Percentiles rank a stretch among this genome's conserved stretches.
These are phyloP conservation scores for Vitis cinerea DNA, from an alignment of 164 flowering plant species.

Conservation along the genomic window DNA sequence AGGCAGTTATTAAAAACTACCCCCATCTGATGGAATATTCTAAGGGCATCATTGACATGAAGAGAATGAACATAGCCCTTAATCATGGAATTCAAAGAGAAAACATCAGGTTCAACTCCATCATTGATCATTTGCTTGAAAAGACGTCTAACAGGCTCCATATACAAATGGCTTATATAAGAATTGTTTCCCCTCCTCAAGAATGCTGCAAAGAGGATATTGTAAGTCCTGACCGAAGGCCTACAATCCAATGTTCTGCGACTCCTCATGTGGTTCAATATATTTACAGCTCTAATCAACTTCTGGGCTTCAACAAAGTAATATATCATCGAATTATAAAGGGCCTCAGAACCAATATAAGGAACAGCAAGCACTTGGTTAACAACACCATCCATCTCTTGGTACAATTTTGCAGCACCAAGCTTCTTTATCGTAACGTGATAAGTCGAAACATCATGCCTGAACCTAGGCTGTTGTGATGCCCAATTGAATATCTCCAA, in stretches of 20 bases:
- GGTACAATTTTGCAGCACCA: conserved; percentile 63
- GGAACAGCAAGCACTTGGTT: conserved; percentile 73
- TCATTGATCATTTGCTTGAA: conserved; percentile 84
- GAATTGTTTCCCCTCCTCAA: conserved; percentile 69
- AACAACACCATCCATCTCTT: conserved; percentile 75
- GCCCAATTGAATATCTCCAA: conserved; percentile 86
- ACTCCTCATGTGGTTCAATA: conserved; percentile 74
- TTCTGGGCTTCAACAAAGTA: conserved; percentile 66
- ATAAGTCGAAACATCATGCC: conserved; percentile 56
- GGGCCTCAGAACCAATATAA: conserved; percentile 53
- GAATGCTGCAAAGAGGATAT: conserved; percentile 66
- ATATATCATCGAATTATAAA: conserved; percentile 73
- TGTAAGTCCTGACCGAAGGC: conserved; percentile 75
- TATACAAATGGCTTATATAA: conserved; percentile 69
- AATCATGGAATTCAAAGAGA: conserved; percentile 76
- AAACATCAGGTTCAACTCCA: conserved; percentile 80
- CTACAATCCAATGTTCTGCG: conserved; percentile 42
- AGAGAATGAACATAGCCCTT: conserved; percentile 82
- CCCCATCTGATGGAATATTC: conserved; percentile 88
- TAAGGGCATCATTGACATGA: conserved; percentile 83
- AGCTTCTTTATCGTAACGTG: conserved; percentile 70
- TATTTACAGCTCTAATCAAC: conserved; percentile 64
- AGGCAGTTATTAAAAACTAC: conserved; percentile 47
- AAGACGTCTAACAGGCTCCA: conserved; percentile 69
- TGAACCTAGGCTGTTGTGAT: conserved; percentile 74